Conservation (phyloP, 805 yeast species). For the Candida silvicultrix region DNA sequence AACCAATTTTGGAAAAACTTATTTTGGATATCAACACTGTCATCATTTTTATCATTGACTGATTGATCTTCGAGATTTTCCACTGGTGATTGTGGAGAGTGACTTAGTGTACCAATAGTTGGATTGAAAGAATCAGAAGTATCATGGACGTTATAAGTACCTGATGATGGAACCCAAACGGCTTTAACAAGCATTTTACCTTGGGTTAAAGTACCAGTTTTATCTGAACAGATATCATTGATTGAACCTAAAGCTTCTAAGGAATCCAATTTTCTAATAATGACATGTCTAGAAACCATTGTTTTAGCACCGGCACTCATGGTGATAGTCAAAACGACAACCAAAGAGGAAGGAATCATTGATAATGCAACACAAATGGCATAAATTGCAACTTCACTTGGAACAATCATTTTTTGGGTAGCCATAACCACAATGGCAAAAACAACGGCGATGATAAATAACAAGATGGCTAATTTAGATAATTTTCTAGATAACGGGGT, state of each 20-base stretch:
- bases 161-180: conserved; percentile 62
- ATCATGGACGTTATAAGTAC: conserved; percentile 47
- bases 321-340: conserved; percentile 77
- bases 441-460: conserved; percentile 74
- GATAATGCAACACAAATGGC: conserved; percentile 79
- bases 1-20: conserved; percentile 44
- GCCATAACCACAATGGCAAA: conserved; percentile 87
- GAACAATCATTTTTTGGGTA: conserved; percentile 69
- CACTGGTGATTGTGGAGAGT: conserved; percentile 17
- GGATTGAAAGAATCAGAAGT: conserved; percentile 63
- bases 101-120: conserved; percentile 38
- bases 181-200: conserved; percentile 73
- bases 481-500: conserved; percentile 77
- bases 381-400: conserved; percentile 75
- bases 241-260: conserved; percentile 76
- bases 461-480: conserved; percentile 66
- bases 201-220: conserved; percentile 77
- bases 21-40: conserved; percentile 9
- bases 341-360: conserved; percentile 77
- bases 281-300: conserved; percentile 61
- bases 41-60: conserved; percentile 12
- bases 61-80: conserved; percentile 17
- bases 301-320: conserved; percentile 79
- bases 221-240: conserved; percentile 76
- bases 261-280: conserved; percentile 72